Evolutionary conservation across 192 early-diverging fungal genomes (phyloP).

Genomic region (Coemansia sp.): DNA sequence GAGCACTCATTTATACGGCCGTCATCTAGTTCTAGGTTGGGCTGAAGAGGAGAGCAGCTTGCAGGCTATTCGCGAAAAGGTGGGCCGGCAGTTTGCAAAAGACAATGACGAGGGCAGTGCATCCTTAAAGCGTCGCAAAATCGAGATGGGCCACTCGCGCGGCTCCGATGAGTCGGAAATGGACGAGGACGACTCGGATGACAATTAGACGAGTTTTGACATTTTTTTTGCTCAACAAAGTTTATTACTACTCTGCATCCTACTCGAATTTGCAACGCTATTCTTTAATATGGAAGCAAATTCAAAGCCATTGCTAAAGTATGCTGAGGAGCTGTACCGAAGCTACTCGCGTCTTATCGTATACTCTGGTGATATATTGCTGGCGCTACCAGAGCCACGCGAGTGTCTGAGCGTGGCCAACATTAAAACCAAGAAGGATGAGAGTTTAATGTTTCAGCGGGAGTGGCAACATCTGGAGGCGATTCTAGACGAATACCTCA

Average conservation of each 20-base stretch:
- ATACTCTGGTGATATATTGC: conserved; percentile 52
- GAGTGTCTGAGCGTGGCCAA: conserved; percentile 47
- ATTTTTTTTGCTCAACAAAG: too few relatives aligned
- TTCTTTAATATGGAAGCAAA: conserved; percentile 22
- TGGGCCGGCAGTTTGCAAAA: conserved; percentile 72
- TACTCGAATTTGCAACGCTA: background rate
- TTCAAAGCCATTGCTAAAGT: conserved; percentile 37
- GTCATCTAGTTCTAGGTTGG: conserved; percentile 95
- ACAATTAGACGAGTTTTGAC: background rate
- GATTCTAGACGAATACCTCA: conserved; percentile 46
- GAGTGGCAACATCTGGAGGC: conserved; percentile 53
- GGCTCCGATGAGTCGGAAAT: conserved; percentile 25
- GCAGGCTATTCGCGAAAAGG: conserved; percentile 83
- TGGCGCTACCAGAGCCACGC: conserved; percentile 45
- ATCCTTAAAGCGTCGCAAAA: conserved; percentile 61
- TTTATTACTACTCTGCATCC: too few relatives aligned
- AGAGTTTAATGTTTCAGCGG: conserved; percentile 37
- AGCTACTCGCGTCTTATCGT: conserved; percentile 52
- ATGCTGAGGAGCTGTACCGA: conserved; percentile 43
- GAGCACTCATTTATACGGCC: conserved; percentile 94
- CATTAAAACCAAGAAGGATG: conserved; percentile 52
- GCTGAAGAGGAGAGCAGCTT: conserved; percentile 74
- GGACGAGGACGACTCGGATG: conserved; percentile 18
- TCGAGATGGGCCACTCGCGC: conserved; percentile 56
- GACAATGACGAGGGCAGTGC: conserved; percentile 59